phyloP scores from a whole-genome alignment of 2,329 filamentous ascomycete species.

The Sporothrix schenckii region DNA sequence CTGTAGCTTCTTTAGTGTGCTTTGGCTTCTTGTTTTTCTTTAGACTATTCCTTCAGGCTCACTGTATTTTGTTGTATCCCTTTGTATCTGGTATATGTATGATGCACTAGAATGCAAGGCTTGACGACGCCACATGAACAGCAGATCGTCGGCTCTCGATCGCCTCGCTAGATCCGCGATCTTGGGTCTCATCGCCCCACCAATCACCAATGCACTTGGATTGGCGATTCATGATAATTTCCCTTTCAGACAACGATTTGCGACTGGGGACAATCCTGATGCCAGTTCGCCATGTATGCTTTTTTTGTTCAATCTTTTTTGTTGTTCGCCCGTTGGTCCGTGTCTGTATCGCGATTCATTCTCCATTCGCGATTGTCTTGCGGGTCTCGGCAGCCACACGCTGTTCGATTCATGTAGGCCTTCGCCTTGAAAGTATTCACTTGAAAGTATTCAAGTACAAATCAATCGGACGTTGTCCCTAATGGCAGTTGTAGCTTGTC shows the following conservation, averaged over 20 bases:
- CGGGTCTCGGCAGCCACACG: not conserved
- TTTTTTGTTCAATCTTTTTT: not conserved
- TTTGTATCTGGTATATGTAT: not conserved
- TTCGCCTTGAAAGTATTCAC: not conserved
- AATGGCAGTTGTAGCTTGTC: not conserved
- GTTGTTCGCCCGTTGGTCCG: not conserved
- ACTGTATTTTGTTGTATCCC: not conserved
- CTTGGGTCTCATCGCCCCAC: not conserved
- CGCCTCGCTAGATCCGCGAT: constrained; percentile 3
- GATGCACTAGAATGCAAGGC: not conserved
- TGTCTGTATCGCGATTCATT: not conserved
- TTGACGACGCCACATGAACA: not conserved
- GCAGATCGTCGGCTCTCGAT: not conserved
- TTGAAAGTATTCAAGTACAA: not conserved
- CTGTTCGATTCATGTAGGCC: not conserved
- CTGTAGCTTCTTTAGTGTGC: not conserved
- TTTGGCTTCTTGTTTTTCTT: not conserved
- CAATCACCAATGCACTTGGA: not conserved
- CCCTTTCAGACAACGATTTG: not conserved
- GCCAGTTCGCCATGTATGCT: not conserved
- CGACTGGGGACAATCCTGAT: not conserved
- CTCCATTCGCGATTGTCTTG: not conserved
- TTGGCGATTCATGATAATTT: not conserved
- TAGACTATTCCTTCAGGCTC: not conserved
- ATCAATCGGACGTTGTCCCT: not conserved